These are phyloP conservation scores for Margaritispora aquatica DNA, from an alignment of 495 filamentous ascomycete genomes.

Conservation along the genomic window DNA sequence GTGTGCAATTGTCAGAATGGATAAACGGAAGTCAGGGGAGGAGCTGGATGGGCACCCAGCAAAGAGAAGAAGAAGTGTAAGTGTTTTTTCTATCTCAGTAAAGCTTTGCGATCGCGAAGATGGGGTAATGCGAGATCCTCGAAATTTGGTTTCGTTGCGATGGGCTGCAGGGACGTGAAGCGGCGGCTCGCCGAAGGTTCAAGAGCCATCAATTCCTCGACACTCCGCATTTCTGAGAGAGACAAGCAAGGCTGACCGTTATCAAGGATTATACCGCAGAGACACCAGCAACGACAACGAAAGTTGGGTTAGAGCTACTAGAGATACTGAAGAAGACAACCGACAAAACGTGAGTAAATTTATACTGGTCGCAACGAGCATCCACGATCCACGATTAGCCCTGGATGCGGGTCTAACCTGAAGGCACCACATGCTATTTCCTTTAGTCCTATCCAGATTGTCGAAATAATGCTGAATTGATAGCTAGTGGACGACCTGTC, in stretches of 20 bases:
- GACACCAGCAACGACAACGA: constrained; percentile 55
- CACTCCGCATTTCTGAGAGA: constrained; percentile 10
- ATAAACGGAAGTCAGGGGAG: constrained; percentile 57
- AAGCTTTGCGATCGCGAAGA: background rate
- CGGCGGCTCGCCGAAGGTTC: constrained; percentile 14
- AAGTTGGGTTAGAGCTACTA: constrained; percentile 58
- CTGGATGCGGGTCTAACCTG: background rate
- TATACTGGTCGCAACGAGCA: background rate
- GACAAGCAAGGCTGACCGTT: constrained; percentile 21
- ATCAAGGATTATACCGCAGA: constrained; percentile 30
- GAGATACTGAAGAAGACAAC: constrained; percentile 57
- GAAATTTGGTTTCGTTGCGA: constrained; percentile 6
- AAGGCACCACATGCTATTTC: no score
- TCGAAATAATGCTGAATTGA: background rate
- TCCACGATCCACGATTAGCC: constrained; percentile 9
- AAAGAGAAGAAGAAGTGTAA: constrained; percentile 56
- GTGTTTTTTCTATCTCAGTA: constrained; percentile 22
- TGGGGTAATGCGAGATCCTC: background rate
- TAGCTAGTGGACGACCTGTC: constrained; percentile 55
- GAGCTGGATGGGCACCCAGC: constrained; percentile 50
- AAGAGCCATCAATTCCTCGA: constrained; percentile 5
- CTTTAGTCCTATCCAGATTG: background rate
- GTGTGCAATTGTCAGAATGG: constrained; percentile 41
- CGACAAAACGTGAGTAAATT: constrained; percentile 59
- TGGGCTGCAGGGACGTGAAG: constrained; percentile 10